Percentiles rank a stretch among this genome's conserved stretches.
These are phyloP conservation scores for Eucalyptus tenuipes DNA, from an alignment of 345 rosid genomes.

Conservation along the genomic window DNA sequence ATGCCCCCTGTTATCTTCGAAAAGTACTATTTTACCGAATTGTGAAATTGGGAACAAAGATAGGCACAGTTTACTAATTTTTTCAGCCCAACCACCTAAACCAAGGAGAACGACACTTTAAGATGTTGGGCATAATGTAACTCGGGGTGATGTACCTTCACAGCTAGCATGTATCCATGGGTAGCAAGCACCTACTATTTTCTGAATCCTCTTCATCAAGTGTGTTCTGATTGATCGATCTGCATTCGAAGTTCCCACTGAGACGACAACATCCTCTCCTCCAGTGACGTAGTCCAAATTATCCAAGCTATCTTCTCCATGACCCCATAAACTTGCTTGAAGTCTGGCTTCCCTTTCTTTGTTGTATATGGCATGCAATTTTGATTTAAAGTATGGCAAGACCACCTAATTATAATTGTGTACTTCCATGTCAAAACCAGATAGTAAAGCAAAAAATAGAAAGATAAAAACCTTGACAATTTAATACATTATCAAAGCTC, in stretches of 20 bases:
- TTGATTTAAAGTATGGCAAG: constrained; percentile 84
- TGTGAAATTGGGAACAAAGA: not conserved
- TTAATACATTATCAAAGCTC: not conserved
- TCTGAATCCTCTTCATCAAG: constrained; percentile 50
- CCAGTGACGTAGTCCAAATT: constrained; percentile 33
- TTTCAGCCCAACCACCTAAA: not conserved
- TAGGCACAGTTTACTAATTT: not conserved
- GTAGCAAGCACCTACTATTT: constrained; percentile 66
- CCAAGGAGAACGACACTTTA: not conserved
- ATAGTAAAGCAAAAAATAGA: not conserved
- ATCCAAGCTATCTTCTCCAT: constrained; percentile 52
- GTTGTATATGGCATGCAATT: constrained; percentile 74
- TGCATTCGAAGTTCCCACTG: constrained; percentile 25
- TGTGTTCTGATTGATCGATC: constrained; percentile 47
- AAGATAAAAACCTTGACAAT: not conserved
- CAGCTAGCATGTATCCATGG: constrained; percentile 92
- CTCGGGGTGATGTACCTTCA: constrained; percentile 47
- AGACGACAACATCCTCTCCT: constrained; percentile 30
- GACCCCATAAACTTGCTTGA: constrained; percentile 93
- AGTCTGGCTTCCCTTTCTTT: constrained; percentile 96
- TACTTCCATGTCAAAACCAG: not conserved
- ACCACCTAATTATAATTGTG: constrained; percentile 51
- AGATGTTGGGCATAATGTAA: not conserved
- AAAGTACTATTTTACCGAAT: not conserved
- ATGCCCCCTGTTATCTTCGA: not conserved